These are phyloP conservation scores for Vanilla planifolia DNA, from an alignment of 106 monocot species.

Conservation along the genomic window DNA sequence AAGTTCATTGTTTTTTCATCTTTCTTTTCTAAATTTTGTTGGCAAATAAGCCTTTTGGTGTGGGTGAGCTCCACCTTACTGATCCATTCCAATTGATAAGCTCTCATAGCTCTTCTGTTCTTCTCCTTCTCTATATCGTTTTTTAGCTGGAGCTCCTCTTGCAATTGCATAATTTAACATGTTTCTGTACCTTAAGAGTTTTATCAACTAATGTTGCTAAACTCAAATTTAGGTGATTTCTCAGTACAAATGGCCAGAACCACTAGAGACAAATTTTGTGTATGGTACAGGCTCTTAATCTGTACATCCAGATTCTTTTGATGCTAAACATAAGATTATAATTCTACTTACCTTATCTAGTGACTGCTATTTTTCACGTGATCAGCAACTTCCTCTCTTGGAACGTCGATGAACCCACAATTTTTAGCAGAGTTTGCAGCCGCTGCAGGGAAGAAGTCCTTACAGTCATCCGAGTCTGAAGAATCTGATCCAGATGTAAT, in stretches of 20 bases:
- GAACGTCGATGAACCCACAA: constrained; percentile 59
- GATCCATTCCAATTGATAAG: no score
- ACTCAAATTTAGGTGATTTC: constrained; percentile 41
- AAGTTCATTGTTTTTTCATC: no score
- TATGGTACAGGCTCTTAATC: constrained; percentile 40
- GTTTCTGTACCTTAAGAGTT: no score
- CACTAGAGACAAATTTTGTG: constrained; percentile 74
- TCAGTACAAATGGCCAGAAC: constrained; percentile 70
- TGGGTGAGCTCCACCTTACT: no score
- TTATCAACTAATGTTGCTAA: neutral
- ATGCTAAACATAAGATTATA: no score
- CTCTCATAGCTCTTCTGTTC: no score
- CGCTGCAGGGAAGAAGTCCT: constrained; percentile 70
- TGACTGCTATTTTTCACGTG: constrained; percentile 9
- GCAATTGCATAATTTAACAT: no score
- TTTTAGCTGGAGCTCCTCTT: no score
- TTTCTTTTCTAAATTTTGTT: no score
- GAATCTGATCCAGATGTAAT: constrained; percentile 91
- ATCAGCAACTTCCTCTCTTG: constrained; percentile 72
- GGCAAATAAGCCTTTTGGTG: no score
- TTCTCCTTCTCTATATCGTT: no score
- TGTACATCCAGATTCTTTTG: neutral
- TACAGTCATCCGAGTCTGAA: constrained; percentile 52
- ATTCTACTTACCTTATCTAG: neutral
- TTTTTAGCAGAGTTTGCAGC: constrained; percentile 72